phyloP scores from a whole-genome alignment of 768 basidiomycete genomes.

The Suillus subalutaceus region DNA sequence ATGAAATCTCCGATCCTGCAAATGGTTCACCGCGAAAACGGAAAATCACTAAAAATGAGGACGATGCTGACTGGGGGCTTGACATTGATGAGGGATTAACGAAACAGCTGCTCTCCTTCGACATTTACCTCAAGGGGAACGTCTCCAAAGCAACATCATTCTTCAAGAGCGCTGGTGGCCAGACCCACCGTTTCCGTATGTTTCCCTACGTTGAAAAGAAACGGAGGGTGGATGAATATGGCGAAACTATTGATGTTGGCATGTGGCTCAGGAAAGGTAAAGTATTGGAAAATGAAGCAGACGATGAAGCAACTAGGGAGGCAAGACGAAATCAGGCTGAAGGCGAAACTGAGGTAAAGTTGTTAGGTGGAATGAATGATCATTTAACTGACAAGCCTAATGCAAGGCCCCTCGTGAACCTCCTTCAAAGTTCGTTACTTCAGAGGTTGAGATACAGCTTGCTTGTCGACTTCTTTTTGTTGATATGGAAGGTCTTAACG shows the following conservation, averaged over 20 bases:
- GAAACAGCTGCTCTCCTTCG: slow-evolving; percentile 82
- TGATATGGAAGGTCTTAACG: slow-evolving; percentile 96
- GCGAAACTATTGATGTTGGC: slow-evolving; percentile 92
- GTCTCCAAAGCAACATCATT: slow-evolving; percentile 84
- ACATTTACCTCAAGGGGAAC: slow-evolving; percentile 98
- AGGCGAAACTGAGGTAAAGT: slow-evolving; percentile 77
- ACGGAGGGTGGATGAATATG: slow-evolving; percentile 91
- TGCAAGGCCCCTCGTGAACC: slow-evolving; percentile 80
- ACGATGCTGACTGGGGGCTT: slow-evolving; percentile 66
- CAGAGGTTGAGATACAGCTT: slow-evolving; percentile 75
- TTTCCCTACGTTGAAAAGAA: slow-evolving; percentile 96
- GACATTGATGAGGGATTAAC: slow-evolving; percentile 78
- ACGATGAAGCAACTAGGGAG: slow-evolving; percentile 79
- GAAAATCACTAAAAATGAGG: slow-evolving; percentile 50
- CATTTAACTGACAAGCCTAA: slow-evolving; percentile 16
- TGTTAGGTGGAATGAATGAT: not conserved
- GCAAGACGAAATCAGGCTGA: slow-evolving; percentile 65
- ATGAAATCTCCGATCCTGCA: slow-evolving; percentile 34
- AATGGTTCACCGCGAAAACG: slow-evolving; percentile 35
- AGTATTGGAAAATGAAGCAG: slow-evolving; percentile 87
- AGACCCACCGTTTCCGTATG: slow-evolving; percentile 88
- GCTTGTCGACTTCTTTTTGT: slow-evolving; percentile 88
- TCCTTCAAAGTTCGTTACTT: slow-evolving; percentile 88
- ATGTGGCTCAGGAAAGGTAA: slow-evolving; percentile 95
- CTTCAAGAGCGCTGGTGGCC: slow-evolving; percentile 76